Evolutionary conservation across 257 asterid species (phyloP).

Genomic region (Prunella vulgaris): DNA sequence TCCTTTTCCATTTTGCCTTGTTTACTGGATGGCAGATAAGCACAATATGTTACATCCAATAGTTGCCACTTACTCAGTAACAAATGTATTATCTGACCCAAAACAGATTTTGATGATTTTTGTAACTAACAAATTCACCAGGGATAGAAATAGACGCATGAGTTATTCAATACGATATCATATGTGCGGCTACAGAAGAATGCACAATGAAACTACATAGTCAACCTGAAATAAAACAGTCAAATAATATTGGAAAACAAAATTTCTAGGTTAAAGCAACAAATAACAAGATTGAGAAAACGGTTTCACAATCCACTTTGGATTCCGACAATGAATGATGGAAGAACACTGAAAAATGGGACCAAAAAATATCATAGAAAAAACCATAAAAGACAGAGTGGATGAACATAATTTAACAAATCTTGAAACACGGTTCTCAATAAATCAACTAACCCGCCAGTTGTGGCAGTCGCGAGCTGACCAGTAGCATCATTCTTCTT

Average conservation of each 20-base stretch:
- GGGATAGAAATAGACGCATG: neutral
- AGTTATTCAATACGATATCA: neutral
- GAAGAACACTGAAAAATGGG: neutral
- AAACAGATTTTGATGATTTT: neutral
- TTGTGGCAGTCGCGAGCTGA: slow-evolving; percentile 93
- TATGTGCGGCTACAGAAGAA: neutral
- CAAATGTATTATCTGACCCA: neutral
- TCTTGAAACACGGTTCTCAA: neutral
- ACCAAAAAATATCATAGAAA: neutral
- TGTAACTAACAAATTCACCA: neutral
- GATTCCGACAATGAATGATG: neutral
- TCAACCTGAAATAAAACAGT: neutral
- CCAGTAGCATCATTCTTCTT: slow-evolving; percentile 86
- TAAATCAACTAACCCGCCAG: slow-evolving; percentile 87
- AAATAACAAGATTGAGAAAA: slow-evolving; percentile 1
- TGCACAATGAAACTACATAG: neutral
- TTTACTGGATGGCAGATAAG: neutral
- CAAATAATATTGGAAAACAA: neutral
- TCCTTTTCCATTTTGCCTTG: neutral
- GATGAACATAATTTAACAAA: neutral
- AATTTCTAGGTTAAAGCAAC: neutral
- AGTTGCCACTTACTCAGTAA: neutral
- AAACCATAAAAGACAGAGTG: neutral
- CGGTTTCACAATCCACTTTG: neutral
- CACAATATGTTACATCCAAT: neutral